Evolutionary conservation across 176 grass and related monocot species (phyloP).

Genomic region (Oryza glaberrima): DNA sequence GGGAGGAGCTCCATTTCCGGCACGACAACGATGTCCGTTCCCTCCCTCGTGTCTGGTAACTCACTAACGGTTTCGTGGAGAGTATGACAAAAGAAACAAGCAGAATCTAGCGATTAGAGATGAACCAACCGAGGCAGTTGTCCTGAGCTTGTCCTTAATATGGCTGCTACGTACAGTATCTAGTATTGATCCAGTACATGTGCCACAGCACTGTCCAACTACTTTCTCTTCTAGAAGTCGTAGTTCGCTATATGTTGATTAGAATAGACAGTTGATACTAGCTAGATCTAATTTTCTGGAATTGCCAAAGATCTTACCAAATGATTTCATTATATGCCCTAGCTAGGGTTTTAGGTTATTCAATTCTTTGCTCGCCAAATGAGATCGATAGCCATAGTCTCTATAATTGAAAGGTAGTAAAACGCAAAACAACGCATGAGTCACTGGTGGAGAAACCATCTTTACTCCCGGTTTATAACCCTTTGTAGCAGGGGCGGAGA

Average conservation of each 20-base stretch:
- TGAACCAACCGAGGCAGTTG: constrained; percentile 31
- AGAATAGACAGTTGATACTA: neutral
- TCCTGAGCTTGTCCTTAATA: constrained; percentile 31
- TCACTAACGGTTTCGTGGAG: constrained; percentile 49
- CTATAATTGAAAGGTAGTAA: too few relatives aligned
- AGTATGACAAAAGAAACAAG: constrained; percentile 13
- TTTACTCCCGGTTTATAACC: too few relatives aligned
- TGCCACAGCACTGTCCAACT: neutral
- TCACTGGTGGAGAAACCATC: too few relatives aligned
- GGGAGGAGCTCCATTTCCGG: constrained; percentile 31
- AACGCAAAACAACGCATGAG: too few relatives aligned
- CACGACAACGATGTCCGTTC: constrained; percentile 29
- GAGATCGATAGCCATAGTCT: neutral
- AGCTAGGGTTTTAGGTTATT: neutral
- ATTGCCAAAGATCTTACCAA: neutral
- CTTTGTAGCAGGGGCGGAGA: too few relatives aligned
- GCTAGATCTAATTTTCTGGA: neutral
- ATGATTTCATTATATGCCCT: neutral
- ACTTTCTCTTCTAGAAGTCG: neutral
- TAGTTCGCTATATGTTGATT: neutral
- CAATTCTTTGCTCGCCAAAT: neutral
- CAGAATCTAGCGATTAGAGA: constrained; percentile 34
- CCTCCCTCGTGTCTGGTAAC: constrained; percentile 43
- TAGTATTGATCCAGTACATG: neutral
- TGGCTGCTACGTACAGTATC: neutral